Evolutionary conservation across 1,284 basidiomycete species (phyloP), one percentile per base, ranked within the genome.

Genomic region (Hypsizygus ulmarius): DNA sequence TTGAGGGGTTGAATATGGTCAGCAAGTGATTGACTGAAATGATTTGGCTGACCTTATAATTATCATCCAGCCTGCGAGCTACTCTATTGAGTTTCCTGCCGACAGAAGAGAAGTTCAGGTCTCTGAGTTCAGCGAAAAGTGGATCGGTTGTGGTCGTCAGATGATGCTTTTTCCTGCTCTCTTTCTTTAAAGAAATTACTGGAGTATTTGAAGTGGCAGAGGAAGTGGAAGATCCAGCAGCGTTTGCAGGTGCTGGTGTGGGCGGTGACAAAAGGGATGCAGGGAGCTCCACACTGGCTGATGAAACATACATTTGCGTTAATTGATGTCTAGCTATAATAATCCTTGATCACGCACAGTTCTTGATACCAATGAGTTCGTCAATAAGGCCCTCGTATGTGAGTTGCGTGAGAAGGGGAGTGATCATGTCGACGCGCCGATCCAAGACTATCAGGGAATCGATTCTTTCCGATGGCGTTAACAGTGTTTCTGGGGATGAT

Each of bases 381-480:
- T 99, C 96, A n/a, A 98, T 77, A 36, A 99, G 83, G 12, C 97
- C 97, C 64, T 97, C 88, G 61, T 98, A 99, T 0, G 97, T 99
- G 46, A 99, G 73, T 62, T 99, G 96, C 1, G 96, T 99, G 39
- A 96, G 83, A 45, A 99, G 76, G 1, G 96, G 94, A 0, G 96
- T 97, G 45, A 97, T 85, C 84, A 97, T 90, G 64, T 99, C 97
- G n/a, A 91, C 84, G 36, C 85, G 81, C 43, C 97, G 82, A 65
- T 99, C 97, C 47, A 99, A 61, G 35, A 99, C 79, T 56, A 99
- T 84, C 49, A 99, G 70, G 15, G 84, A 87, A 64, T 99, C 97
- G 47, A 99, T 79, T 53, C 75, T 81, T 25, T 79, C 75, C 0
- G 81, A 77, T 7, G 73, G 61, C 29, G 70, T 63, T 10, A 73